These are phyloP conservation scores for Phytophthora agathidicida DNA, from an alignment of 352 stramenopile species.

Conservation along the genomic window DNA sequence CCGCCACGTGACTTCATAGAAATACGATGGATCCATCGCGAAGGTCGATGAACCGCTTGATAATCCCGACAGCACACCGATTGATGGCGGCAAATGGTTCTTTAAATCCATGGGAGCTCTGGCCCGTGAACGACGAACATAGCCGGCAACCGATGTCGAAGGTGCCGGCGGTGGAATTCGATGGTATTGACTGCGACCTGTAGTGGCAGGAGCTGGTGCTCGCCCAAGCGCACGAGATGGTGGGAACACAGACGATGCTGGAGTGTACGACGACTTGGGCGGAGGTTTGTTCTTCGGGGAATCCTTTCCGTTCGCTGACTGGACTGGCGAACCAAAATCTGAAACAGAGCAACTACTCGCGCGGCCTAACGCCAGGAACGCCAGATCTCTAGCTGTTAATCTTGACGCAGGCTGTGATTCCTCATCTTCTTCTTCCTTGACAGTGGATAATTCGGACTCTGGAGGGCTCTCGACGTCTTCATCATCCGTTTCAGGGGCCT, in stretches of 20 bases:
- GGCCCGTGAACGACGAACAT: constrained; percentile 47
- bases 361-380: constrained; percentile 35
- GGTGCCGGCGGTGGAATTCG: constrained; percentile 16
- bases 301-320: constrained; percentile 20
- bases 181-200: constrained; percentile 6
- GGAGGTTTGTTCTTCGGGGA: constrained; percentile 6
- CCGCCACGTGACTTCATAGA: constrained; percentile 72
- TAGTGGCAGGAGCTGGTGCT: constrained; percentile 29
- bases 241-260: constrained; percentile 31
- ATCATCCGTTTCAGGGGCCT: constrained; percentile 15
- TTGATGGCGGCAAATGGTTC: constrained; percentile 63
- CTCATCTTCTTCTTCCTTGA: constrained; percentile 30
- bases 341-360: constrained; percentile 30
- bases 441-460: constrained; percentile 22
- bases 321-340: constrained; percentile 25
- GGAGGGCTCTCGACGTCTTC: constrained; percentile 10
- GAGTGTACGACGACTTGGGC: constrained; percentile 31
- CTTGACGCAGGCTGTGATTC: constrained; percentile 13
- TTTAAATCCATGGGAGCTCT: constrained; percentile 55
- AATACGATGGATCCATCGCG: constrained; percentile 48
- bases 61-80: constrained; percentile 63
- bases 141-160: constrained; percentile 23
- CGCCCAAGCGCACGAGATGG: constrained; percentile 29
- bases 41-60: constrained; percentile 68
- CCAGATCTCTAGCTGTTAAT: constrained; percentile 37